These are phyloP conservation scores for Hypoxylon rickii DNA, from an alignment of 495 filamentous ascomycete genomes.

Conservation along the genomic window DNA sequence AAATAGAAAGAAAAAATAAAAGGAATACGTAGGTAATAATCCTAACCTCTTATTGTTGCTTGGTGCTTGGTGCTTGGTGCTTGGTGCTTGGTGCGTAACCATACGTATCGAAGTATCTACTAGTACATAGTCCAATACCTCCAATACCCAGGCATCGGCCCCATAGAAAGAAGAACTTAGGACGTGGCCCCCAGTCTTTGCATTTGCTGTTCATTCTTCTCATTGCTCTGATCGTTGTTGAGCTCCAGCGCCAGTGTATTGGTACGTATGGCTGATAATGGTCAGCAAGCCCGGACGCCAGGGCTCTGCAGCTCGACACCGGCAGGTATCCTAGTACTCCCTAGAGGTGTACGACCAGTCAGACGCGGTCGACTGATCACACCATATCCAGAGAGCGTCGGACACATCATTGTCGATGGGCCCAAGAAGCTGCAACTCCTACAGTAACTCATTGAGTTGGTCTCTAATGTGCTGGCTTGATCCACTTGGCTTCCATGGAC, in stretches of 20 bases:
- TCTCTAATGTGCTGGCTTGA: constrained; percentile 30
- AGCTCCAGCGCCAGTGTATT: constrained; percentile 14
- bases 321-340: constrained; percentile 32
- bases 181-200: constrained; percentile 24
- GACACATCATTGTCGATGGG: constrained; percentile 35
- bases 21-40: too few species aligned
- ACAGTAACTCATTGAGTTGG: constrained; percentile 29
- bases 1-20: too few species aligned
- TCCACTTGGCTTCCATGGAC: constrained; percentile 22
- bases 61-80: too few species aligned
- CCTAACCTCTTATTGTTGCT: too few species aligned
- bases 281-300: constrained; percentile 24
- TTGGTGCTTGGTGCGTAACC: too few species aligned
- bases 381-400: constrained; percentile 34
- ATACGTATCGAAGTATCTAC: neutral
- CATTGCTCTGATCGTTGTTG: constrained; percentile 7
- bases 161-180: constrained; percentile 24
- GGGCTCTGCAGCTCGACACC: constrained; percentile 25
- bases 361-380: constrained; percentile 25
- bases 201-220: constrained; percentile 30
- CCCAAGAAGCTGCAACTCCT: constrained; percentile 25
- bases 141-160: neutral
- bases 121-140: neutral
- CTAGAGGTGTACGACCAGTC: constrained; percentile 32
- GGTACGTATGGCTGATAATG: constrained; percentile 16